These are phyloP conservation scores for Cladorrhinum samala DNA, from an alignment of 495 filamentous ascomycete species.

Conservation along the genomic window DNA sequence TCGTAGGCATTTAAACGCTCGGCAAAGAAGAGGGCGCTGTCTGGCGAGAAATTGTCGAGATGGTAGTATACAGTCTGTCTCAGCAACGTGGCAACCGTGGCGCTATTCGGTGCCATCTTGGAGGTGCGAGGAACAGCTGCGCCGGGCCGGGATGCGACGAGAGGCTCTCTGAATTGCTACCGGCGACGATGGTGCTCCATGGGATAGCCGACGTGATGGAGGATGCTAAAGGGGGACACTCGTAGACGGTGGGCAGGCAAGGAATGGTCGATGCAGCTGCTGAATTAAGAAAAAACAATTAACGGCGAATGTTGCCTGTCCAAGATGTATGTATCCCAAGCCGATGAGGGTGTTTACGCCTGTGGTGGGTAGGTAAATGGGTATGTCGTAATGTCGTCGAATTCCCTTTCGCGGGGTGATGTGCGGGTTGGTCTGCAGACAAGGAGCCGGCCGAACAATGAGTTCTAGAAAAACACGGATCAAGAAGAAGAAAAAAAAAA, in stretches of 20 bases:
- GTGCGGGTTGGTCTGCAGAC: slow-evolving; percentile 2
- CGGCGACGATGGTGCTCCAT: slow-evolving; percentile 22
- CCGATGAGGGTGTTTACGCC: neutral
- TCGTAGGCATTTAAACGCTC: slow-evolving; percentile 81
- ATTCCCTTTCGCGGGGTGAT: neutral
- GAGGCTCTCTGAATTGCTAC: slow-evolving; percentile 17
- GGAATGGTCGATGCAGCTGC: slow-evolving; percentile 29
- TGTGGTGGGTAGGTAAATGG: neutral
- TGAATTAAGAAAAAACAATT: slow-evolving; percentile 24
- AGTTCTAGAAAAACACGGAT: neutral
- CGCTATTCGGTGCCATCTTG: slow-evolving; percentile 63
- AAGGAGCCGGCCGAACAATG: neutral
- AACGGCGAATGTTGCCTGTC: neutral
- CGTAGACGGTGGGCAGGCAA: slow-evolving; percentile 12
- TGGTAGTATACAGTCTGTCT: slow-evolving; percentile 85
- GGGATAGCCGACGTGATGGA: slow-evolving; percentile 10
- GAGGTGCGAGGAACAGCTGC: slow-evolving; percentile 3
- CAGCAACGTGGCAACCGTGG: slow-evolving; percentile 65
- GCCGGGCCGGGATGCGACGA: slow-evolving; percentile 18
- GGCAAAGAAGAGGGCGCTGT: slow-evolving; percentile 88
- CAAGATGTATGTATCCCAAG: neutral
- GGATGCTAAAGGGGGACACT: too few species aligned
- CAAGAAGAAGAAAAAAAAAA: slow-evolving; percentile 6
- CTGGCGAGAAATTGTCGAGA: slow-evolving; percentile 80
- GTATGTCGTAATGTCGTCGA: neutral